These are phyloP conservation scores for Pleurotus citrinopileatus DNA, from an alignment of 768 basidiomycete species.

Conservation along the genomic window DNA sequence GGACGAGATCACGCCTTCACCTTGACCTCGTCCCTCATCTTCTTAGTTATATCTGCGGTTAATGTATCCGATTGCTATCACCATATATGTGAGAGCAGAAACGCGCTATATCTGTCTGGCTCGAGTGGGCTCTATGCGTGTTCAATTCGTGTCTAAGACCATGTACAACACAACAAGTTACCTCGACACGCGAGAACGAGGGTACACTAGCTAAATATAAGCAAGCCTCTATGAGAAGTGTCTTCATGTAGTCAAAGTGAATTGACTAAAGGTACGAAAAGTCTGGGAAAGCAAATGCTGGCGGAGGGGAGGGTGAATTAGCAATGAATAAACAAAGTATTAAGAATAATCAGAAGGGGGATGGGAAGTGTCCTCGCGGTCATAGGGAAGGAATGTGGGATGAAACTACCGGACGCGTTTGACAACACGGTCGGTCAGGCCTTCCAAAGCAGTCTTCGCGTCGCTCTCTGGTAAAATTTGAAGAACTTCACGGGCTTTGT, in stretches of 20 bases:
- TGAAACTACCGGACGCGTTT: constrained; percentile 48
- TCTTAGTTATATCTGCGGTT: neutral
- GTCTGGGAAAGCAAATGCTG: neutral
- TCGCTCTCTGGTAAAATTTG: constrained; percentile 76
- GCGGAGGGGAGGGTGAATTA: neutral
- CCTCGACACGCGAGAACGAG: too few relatives aligned
- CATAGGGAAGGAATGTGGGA: neutral
- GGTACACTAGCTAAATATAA: too few relatives aligned
- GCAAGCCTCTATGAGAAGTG: neutral
- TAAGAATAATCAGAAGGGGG: neutral
- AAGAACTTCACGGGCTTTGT: constrained; percentile 72
- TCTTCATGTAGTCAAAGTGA: neutral
- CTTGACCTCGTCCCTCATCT: neutral
- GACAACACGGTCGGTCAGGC: constrained; percentile 65
- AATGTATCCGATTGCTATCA: too few relatives aligned
- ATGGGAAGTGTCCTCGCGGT: neutral
- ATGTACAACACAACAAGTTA: too few relatives aligned
- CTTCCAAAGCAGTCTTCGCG: constrained; percentile 72
- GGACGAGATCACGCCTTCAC: constrained; percentile 12
- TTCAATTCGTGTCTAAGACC: too few relatives aligned
- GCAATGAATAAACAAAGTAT: neutral
- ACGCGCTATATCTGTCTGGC: too few relatives aligned
- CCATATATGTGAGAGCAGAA: too few relatives aligned
- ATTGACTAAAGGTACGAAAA: neutral
- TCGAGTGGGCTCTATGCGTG: too few relatives aligned